These are phyloP conservation scores for Serendipita sp. DNA, from an alignment of 768 basidiomycete genomes.

Conservation along the genomic window DNA sequence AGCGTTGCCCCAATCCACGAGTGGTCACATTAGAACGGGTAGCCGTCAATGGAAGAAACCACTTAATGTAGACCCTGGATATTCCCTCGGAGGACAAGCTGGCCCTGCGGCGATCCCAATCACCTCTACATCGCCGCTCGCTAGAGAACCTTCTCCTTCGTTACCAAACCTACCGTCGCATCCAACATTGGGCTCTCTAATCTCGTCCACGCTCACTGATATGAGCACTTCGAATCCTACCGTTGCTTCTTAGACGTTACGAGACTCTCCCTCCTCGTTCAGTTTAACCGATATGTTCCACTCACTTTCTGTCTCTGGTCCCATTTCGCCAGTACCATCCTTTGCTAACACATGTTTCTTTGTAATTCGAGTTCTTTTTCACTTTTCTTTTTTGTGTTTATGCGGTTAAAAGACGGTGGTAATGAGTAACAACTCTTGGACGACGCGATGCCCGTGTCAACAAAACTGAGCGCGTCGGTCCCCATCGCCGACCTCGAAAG, in stretches of 20 bases:
- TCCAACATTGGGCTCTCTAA: conserved; percentile 71
- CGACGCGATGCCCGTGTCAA: not conserved
- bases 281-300: not conserved
- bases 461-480: not conserved
- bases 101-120: not conserved
- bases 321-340: not conserved
- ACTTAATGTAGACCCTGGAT: not conserved
- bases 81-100: not conserved
- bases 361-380: not conserved
- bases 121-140: not conserved
- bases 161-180: conserved; percentile 67
- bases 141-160: conserved; percentile 56
- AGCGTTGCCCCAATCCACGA: not conserved
- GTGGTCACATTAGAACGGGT: not conserved
- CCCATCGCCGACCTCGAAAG: not conserved
- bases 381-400: not conserved
- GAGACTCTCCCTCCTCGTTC: not conserved
- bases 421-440: not conserved
- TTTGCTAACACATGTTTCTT: not conserved
- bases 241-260: conserved; percentile 5
- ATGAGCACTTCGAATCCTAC: conserved; percentile 26
- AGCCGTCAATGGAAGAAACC: conserved; percentile 1
- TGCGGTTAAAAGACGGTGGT: not conserved
- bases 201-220: conserved; percentile 52
- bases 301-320: not conserved